Base-by-base conservation (phyloP, 2,329 filamentous ascomycete species). In the Alternaria longipes region DNA sequence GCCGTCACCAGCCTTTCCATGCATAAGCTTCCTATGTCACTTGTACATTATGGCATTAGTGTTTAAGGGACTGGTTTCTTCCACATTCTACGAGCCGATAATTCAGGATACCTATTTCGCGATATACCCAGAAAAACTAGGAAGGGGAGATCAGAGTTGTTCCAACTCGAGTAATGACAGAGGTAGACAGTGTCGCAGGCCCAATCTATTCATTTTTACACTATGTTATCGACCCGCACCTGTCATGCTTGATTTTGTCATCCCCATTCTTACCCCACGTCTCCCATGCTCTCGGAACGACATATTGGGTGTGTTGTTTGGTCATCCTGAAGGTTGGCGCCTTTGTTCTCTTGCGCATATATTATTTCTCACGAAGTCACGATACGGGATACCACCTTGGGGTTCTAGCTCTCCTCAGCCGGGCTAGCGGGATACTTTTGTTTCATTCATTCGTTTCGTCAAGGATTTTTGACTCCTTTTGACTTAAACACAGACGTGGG, bases 151-250 rank as follows among this genome's bases (percentile, higher is more conserved):
- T 59, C 54, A 63, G 60, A 65, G 66, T 62, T 51, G 56, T 69
- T 71, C 60, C 59, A 60, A 70, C 67, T 64, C 66, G 58, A 71
- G 69, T 78, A 76, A 77, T 77, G 74, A 66, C 67, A 50, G 68
- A 67, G 68, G 73, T 75, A 77, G 73, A 71, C 70, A 74, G 74
- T 73, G 74, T 77, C 74, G 74, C 74, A 76, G 72, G 71, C 69
- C 28, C 69, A 74, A 66, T 73, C 62, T 67, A 77, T 76, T 74
- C 65, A 68, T 71, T 76, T 67, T 60, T 68, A 71, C 64, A 64
- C 64, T 61, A 54, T 45, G 57, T 64, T 63, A 64, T 67, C 71
- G 69, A 70, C 62, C 67, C 71, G 67, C 69, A 67, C 66, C 71
- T 56, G 66, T 66, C 60, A 67, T 70, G 66, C 61, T 68, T 72